Evolutionary conservation across 768 basidiomycete genomes (phyloP), one percentile per base, ranked within the genome.

Genomic region (Boletus sensibilis): DNA sequence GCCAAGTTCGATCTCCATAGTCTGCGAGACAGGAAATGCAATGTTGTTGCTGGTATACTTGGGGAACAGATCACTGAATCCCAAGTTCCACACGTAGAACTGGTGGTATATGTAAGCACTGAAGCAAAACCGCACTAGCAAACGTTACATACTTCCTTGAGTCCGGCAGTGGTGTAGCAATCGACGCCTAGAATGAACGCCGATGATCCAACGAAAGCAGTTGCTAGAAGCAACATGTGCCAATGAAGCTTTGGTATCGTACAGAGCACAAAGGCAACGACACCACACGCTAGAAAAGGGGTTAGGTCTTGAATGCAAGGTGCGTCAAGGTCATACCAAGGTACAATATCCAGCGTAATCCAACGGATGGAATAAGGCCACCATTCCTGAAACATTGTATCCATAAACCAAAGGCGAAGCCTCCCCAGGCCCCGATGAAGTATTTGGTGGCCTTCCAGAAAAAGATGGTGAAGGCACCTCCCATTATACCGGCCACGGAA

Each of bases 21-120:
- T 86, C 68, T 94, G 93, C 5, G 89, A 82, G 50, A 95, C 84
- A 31, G 94, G 92, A 67, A 90, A 95, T 49, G 81, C 74, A 55
- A 90, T 90, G 57, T 81, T 77, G 64, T 85, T 80, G 50, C 76
- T 72, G 21, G 79, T 74, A 62, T 86, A 94, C 64, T 89, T 90
- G 11, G 90, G 85, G 72, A 94, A 98, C 29, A 98, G 74, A 5
- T 75, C 65, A 2, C 76, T 79, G 75, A 94, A 97, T 39, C 96
- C 96, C 50, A 98, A 77, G 70, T 97, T 98, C 86, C 90, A 97
- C 49, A 97, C 78, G 74, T 97, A 98, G 75, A 97, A 97, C 92
- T 96, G 58, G 50, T 29, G 50, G 21, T 35, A 50, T 55, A 56
- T 25, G 58, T 63, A 48, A 64, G 58, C 27, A 60, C 59, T 27